Percentiles rank a stretch among this genome's conserved stretches.
Evolutionary conservation across 1,284 basidiomycete genomes (phyloP).

Genomic region (Albatrellus sp.): DNA sequence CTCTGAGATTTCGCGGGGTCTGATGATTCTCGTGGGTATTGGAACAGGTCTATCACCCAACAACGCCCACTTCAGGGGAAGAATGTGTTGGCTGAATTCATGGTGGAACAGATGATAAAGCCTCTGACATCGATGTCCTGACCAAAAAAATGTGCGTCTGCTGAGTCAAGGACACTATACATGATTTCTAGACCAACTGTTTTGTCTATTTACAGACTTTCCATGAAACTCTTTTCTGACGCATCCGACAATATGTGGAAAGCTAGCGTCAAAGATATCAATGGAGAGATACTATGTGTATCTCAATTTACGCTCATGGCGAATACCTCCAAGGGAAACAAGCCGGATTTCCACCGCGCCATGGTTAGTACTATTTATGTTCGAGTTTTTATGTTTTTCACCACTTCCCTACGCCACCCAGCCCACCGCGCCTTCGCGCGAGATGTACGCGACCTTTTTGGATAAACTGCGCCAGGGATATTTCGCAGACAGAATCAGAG

Average conservation of each 20-base stretch:
- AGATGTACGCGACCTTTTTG: slow-evolving; percentile 64
- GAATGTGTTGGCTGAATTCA: slow-evolving; percentile 13
- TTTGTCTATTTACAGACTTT: slow-evolving; percentile 32
- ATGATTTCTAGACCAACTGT: background rate
- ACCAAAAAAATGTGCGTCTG: slow-evolving; percentile 65
- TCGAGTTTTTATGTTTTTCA: background rate
- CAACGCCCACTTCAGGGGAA: slow-evolving; percentile 6
- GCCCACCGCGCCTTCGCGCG: slow-evolving; percentile 55
- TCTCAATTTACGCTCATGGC: slow-evolving; percentile 88
- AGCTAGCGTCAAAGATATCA: slow-evolving; percentile 69
- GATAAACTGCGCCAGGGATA: slow-evolving; percentile 55
- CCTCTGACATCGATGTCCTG: slow-evolving; percentile 54
- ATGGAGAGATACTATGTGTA: slow-evolving; percentile 80
- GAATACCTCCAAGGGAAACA: slow-evolving; percentile 76
- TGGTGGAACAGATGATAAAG: slow-evolving; percentile 58
- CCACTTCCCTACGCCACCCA: slow-evolving; percentile 21
- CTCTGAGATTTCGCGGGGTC: slow-evolving; percentile 68
- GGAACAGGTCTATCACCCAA: slow-evolving; percentile 46
- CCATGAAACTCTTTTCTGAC: slow-evolving; percentile 65
- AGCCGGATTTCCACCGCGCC: slow-evolving; percentile 84
- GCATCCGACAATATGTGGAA: slow-evolving; percentile 64
- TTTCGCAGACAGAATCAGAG: slow-evolving; percentile 65
- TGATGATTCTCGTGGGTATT: slow-evolving; percentile 84
- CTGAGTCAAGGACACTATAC: background rate
- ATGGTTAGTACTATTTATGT: slow-evolving; percentile 46